Percentiles rank a stretch among this genome's conserved stretches.
These are phyloP conservation scores for Aquilaria sinensis DNA, from an alignment of 345 rosid species.

Conservation along the genomic window DNA sequence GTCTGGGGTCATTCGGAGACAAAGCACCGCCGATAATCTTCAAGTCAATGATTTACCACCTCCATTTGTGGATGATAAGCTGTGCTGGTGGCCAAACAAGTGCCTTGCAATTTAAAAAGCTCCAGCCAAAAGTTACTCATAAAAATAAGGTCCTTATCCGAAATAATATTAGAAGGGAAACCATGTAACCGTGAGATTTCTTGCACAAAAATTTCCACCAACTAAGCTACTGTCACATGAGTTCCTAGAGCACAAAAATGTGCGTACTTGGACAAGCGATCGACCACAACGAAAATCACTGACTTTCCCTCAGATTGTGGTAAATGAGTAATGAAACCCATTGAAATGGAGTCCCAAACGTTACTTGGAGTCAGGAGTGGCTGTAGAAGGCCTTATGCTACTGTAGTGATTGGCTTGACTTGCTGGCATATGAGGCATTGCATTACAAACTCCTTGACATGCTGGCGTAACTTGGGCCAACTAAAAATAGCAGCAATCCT, in stretches of 20 bases:
- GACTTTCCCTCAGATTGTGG: not conserved
- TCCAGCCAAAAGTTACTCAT: too few relatives aligned
- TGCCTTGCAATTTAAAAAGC: too few relatives aligned
- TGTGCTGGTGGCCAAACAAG: too few relatives aligned
- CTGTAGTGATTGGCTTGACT: not conserved
- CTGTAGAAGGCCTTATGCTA: not conserved
- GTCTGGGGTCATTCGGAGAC: too few relatives aligned
- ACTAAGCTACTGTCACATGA: not conserved
- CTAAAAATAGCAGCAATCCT: not conserved
- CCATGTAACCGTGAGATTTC: too few relatives aligned
- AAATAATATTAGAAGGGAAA: too few relatives aligned
- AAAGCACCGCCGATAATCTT: too few relatives aligned
- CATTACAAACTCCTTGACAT: too few relatives aligned
- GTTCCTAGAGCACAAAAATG: not conserved
- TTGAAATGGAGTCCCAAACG: not conserved
- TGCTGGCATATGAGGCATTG: not conserved
- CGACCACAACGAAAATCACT: not conserved
- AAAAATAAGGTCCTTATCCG: too few relatives aligned
- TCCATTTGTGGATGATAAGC: too few relatives aligned
- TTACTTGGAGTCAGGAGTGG: not conserved
- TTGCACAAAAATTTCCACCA: too few relatives aligned
- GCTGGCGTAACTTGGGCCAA: not conserved
- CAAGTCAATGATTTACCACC: too few relatives aligned
- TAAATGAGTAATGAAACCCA: not conserved
- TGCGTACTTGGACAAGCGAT: not conserved